phyloP scores from a whole-genome alignment of 176 grass and related monocot genomes.

The Eremochloa ophiuroides region DNA sequence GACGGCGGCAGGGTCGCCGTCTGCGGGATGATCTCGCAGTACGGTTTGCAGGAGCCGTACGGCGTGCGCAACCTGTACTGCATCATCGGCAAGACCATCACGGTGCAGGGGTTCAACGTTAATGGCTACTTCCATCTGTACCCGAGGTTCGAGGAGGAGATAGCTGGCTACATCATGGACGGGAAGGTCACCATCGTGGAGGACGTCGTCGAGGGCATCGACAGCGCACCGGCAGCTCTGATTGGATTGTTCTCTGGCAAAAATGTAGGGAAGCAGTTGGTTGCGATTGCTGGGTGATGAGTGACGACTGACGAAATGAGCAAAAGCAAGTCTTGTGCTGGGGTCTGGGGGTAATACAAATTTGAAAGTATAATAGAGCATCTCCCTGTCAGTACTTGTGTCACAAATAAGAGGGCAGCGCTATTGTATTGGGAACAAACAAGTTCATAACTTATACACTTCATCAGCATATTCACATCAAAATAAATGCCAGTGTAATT shows the following conservation, averaged over 20 bases:
- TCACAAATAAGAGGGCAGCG: too few relatives aligned
- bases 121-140: constrained; percentile 18
- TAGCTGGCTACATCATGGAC: neutral
- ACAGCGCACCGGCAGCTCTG: neutral
- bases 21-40: constrained; percentile 62
- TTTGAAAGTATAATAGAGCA: too few relatives aligned
- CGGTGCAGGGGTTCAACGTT: constrained; percentile 36
- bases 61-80: constrained; percentile 35
- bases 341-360: too few relatives aligned
- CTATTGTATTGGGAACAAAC: too few relatives aligned
- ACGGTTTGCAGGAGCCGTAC: constrained; percentile 31
- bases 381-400: too few relatives aligned
- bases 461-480: too few relatives aligned
- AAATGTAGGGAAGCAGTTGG: neutral
- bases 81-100: constrained; percentile 28
- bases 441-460: too few relatives aligned
- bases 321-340: too few relatives aligned
- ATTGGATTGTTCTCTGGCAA: neutral
- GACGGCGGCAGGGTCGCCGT: constrained; percentile 22
- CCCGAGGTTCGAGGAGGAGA: neutral
- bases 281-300: neutral
- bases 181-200: neutral
- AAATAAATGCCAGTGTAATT: too few relatives aligned
- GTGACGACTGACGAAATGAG: too few relatives aligned
- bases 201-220: neutral